Evolutionary conservation across 768 basidiomycete genomes (phyloP), one percentile per base, ranked within the genome.

Genomic region (Serendipita sp.): DNA sequence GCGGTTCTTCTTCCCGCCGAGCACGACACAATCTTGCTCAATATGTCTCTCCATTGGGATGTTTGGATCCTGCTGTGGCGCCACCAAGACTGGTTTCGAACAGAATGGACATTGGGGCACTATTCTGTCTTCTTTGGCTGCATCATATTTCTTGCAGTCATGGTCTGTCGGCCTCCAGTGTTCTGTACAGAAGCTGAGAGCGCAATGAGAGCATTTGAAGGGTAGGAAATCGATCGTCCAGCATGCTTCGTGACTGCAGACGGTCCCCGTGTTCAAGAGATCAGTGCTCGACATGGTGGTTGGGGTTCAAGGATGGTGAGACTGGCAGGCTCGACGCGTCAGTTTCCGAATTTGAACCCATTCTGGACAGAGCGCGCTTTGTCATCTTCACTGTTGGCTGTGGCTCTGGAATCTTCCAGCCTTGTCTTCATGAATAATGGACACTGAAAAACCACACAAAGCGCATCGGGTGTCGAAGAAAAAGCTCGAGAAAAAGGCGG

Each of bases 21-120:
- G 82, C 38, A 82, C 82, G 13, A 79, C 78, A 67, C 89, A 91
- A 48, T 84, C 83, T 0, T 68, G 75, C 24, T 69, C 74, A 66
- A 93, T 79, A 70, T 92, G 90, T 0, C 75, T 73, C 67, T 91
- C 88, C 85, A 93, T 90, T 53, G 83, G 80, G 43, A 82, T 72
- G 67, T 92, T 92, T 11, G 89, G 87, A 68, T 92, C 86, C 70
- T 88, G 82, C 28, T 85, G 85, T 0, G 78, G 82, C n/a, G 81
- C 82, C 58, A 90, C 80, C 2, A 87, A 81, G 9, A 92, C 81
- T 0, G 88, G 88, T 2, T 73, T 78, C 65, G 81, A 82, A 74
- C 90, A 93, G 26, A 92, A 72, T 2, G 90, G 90, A 86, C 88
- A 90, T 42, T 81, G 77, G 14, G 90, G 90, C 16, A 87, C 88